Evolutionary conservation across 768 basidiomycete genomes (phyloP).

Genomic region (Clavaria fumosa): DNA sequence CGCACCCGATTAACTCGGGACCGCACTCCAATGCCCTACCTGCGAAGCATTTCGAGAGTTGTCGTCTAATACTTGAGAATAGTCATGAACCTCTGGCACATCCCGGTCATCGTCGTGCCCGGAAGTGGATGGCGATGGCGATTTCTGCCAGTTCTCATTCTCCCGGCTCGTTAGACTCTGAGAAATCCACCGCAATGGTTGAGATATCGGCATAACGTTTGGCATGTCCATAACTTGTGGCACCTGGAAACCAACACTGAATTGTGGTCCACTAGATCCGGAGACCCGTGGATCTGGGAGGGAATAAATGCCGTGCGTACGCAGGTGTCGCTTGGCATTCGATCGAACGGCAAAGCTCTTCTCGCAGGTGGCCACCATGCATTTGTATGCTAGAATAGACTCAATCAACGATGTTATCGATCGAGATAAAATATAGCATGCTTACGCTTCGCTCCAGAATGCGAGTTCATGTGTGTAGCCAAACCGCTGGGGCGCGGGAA

Average conservation of each 20-base stretch:
- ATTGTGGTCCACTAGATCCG: conserved; percentile 18
- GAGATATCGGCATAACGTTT: conserved; percentile 11
- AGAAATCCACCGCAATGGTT: conserved; percentile 29
- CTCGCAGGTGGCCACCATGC: conserved; percentile 42
- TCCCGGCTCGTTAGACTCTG: conserved; percentile 20
- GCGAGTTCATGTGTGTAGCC: conserved; percentile 42
- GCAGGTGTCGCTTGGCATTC: conserved; percentile 66
- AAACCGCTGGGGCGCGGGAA: conserved; percentile 46
- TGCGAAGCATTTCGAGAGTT: too few species aligned
- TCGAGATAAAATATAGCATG: too few species aligned
- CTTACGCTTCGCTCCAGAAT: conserved; percentile 37
- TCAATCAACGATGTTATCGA: too few species aligned
- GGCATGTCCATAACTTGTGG: conserved; percentile 21
- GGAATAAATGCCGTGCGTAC: conserved; percentile 46
- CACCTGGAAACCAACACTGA: conserved; percentile 22
- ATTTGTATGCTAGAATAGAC: conserved; percentile 27
- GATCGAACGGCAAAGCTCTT: conserved; percentile 67
- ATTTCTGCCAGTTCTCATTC: conserved; percentile 14
- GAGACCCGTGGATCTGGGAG: conserved; percentile 6
- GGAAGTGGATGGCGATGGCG: conserved; percentile 15
- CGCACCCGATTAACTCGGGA: too few species aligned
- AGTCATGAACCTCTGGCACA: too few species aligned
- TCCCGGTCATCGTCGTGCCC: conserved; percentile 11
- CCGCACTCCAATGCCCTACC: too few species aligned
- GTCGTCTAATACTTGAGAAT: too few species aligned